phyloP scores from a whole-genome alignment of 345 rosid genomes.

The Brassica carinata region DNA sequence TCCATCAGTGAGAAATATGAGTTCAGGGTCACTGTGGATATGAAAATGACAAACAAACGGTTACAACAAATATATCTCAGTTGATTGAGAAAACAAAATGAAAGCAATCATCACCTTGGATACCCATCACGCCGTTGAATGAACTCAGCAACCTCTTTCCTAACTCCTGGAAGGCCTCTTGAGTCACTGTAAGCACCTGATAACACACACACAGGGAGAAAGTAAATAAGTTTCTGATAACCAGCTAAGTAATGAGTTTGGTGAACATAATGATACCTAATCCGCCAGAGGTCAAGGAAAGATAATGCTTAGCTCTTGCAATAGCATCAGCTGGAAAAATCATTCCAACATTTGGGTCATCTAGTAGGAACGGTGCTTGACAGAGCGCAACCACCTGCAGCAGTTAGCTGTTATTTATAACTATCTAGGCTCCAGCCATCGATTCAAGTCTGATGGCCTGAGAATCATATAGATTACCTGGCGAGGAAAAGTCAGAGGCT shows the following conservation, averaged over 20 bases:
- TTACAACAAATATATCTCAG: constrained; percentile 3
- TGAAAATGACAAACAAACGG: background rate
- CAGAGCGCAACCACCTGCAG: constrained; percentile 93
- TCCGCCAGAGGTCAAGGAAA: constrained; percentile 80
- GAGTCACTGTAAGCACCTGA: constrained; percentile 98
- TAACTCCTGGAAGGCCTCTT: constrained; percentile 85
- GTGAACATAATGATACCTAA: constrained; percentile 58
- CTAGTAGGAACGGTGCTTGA: constrained; percentile 97
- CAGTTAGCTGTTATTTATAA: too few species aligned
- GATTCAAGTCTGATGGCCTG: too few species aligned
- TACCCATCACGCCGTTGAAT: constrained; percentile 91
- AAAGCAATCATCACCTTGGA: constrained; percentile 77
- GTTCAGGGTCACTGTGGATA: constrained; percentile 84
- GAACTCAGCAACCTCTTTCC: constrained; percentile 97
- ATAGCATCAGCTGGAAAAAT: constrained; percentile 95
- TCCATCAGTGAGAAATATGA: constrained; percentile 95
- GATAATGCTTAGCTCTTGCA: constrained; percentile 94
- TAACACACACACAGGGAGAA: background rate
- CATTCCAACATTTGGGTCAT: constrained; percentile 93
- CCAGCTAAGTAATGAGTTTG: background rate
- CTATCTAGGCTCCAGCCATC: too few species aligned
- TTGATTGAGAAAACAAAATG: background rate
- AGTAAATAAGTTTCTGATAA: constrained; percentile 1
- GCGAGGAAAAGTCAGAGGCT: constrained; percentile 91
- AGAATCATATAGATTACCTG: too few species aligned